These are phyloP conservation scores for Coniferiporia weirii DNA, from an alignment of 1,284 basidiomycete species.

Conservation along the genomic window DNA sequence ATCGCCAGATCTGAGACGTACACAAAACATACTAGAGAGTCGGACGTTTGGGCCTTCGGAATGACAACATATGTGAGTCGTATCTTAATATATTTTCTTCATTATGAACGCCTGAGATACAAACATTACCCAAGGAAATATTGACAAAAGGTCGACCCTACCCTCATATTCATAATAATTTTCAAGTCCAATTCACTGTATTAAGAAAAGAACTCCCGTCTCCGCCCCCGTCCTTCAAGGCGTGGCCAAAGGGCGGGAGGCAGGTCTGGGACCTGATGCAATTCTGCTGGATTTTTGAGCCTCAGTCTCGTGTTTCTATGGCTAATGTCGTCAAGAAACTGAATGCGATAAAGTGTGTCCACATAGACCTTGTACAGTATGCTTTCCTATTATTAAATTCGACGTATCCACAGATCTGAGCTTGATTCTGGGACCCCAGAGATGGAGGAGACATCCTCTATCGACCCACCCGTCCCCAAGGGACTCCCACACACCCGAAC, in stretches of 20 bases:
- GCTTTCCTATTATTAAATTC: too few relatives aligned
- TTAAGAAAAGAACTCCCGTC: neutral
- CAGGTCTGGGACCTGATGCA: neutral
- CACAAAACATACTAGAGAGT: neutral
- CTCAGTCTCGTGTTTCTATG: neutral
- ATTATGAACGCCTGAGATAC: neutral
- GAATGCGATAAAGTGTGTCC: too few relatives aligned
- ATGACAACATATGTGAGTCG: slow-evolving; percentile 10
- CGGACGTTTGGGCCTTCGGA: slow-evolving; percentile 14
- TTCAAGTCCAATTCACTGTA: neutral
- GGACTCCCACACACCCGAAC: too few relatives aligned
- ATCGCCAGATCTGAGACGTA: neutral
- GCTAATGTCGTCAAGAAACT: neutral
- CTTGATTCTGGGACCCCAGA: too few relatives aligned
- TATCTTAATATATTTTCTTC: too few relatives aligned
- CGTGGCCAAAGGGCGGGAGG: neutral
- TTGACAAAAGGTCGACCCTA: neutral
- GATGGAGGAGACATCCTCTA: too few relatives aligned
- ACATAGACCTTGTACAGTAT: too few relatives aligned
- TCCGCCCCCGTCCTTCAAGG: neutral
- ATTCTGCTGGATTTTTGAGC: neutral
- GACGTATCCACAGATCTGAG: too few relatives aligned
- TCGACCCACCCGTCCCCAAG: too few relatives aligned
- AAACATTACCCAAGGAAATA: neutral
- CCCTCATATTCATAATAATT: neutral